Evolutionary conservation across 2,329 filamentous ascomycete genomes (phyloP).

Genomic region (Hymenoscyphus fructigenus): DNA sequence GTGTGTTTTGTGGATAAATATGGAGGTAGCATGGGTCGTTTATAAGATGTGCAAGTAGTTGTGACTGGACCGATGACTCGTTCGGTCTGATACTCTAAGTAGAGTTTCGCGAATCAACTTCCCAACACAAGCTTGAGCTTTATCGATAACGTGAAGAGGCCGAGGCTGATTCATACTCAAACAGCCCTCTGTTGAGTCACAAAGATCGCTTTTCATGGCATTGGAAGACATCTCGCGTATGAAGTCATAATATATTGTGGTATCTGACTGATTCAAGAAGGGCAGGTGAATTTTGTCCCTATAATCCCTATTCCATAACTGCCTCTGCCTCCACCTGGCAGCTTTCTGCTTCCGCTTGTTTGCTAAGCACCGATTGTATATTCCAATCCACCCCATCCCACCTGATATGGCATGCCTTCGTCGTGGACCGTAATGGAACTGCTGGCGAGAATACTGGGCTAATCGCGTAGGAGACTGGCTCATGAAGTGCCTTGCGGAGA

Average conservation of each 20-base stretch:
- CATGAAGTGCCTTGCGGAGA: slow-evolving; percentile 48
- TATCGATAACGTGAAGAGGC: slow-evolving; percentile 33
- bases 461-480: slow-evolving; percentile 6
- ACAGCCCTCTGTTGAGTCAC: neutral
- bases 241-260: neutral
- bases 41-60: slow-evolving; percentile 16
- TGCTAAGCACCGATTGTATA: neutral
- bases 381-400: neutral
- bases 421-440: neutral
- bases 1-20: neutral
- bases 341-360: neutral
- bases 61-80: slow-evolving; percentile 6
- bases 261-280: neutral
- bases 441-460: neutral
- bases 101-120: neutral
- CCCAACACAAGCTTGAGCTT: slow-evolving; percentile 21
- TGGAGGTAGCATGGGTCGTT: neutral
- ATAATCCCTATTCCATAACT: neutral
- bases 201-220: neutral
- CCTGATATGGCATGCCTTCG: neutral
- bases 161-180: neutral
- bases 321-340: neutral
- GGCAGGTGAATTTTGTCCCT: neutral
- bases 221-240: neutral
- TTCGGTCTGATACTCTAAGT: slow-evolving; percentile 21